Percentiles rank a stretch among this genome's conserved stretches.
phyloP scores from a whole-genome alignment of 2,329 filamentous ascomycete genomes.

The Aspergillus novofumigatus region DNA sequence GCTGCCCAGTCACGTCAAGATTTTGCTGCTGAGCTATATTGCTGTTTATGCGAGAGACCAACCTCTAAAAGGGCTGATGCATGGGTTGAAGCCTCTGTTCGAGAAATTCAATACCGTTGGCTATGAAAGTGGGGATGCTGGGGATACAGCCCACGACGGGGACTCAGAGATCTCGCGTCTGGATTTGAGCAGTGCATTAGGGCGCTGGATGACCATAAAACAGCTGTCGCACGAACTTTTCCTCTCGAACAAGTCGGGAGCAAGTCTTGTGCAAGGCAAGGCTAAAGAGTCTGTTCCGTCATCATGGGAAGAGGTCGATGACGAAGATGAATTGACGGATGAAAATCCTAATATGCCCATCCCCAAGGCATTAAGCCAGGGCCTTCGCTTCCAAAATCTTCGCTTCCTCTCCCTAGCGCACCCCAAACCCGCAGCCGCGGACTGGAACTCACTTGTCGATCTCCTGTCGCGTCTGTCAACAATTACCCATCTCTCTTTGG shows the following conservation, averaged over 20 bases:
- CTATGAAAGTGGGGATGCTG: slow-evolving; percentile 15
- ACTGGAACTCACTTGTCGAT: slow-evolving; percentile 53
- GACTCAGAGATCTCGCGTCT: slow-evolving; percentile 47
- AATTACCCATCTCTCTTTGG: slow-evolving; percentile 59
- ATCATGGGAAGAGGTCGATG: slow-evolving; percentile 40
- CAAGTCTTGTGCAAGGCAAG: not conserved
- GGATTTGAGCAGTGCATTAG: slow-evolving; percentile 51
- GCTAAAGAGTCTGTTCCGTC: slow-evolving; percentile 23
- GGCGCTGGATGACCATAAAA: slow-evolving; percentile 45
- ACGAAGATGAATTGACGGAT: slow-evolving; percentile 2
- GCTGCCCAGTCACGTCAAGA: slow-evolving; percentile 50
- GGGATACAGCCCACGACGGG: slow-evolving; percentile 8
- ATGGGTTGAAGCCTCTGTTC: slow-evolving; percentile 51
- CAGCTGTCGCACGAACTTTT: slow-evolving; percentile 46
- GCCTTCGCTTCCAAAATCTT: slow-evolving; percentile 48
- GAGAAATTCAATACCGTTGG: slow-evolving; percentile 11
- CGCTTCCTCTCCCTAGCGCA: slow-evolving; percentile 57
- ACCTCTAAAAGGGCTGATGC: slow-evolving; percentile 35
- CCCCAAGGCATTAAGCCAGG: slow-evolving; percentile 20
- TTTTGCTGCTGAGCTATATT: slow-evolving; percentile 54
- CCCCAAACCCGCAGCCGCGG: slow-evolving; percentile 39
- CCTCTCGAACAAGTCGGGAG: slow-evolving; percentile 13
- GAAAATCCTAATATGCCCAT: slow-evolving; percentile 4
- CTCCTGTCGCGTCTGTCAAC: slow-evolving; percentile 52
- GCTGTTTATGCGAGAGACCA: slow-evolving; percentile 45